Percentiles rank a stretch among this genome's conserved stretches.
phyloP scores from a whole-genome alignment of 2,329 filamentous ascomycete species.

The Mycosphaerella arachidis region DNA sequence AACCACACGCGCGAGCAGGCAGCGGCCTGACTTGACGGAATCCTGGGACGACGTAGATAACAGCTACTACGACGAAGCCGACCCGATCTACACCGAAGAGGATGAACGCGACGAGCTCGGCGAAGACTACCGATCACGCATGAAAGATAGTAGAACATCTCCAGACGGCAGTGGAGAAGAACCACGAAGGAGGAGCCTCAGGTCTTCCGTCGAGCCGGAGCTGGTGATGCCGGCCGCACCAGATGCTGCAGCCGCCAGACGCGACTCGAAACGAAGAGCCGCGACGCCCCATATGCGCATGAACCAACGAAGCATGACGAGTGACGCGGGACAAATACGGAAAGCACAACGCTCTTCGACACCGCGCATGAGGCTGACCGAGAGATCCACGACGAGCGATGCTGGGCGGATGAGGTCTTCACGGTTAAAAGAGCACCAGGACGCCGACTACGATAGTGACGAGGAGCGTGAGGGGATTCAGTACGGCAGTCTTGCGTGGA shows the following conservation, averaged over 20 bases:
- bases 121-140: constrained; percentile 18
- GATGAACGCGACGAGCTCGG: constrained; percentile 29
- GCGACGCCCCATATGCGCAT: constrained; percentile 28
- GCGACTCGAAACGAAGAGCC: constrained; percentile 12
- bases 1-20: background rate
- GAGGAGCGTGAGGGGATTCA: constrained; percentile 12
- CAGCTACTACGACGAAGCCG: constrained; percentile 18
- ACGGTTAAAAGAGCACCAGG: constrained; percentile 19
- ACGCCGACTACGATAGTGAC: constrained; percentile 24
- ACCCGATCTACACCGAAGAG: constrained; percentile 24
- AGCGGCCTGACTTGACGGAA: constrained; percentile 25
- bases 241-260: constrained; percentile 17
- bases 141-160: constrained; percentile 15
- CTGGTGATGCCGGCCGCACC: constrained; percentile 43
- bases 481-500: constrained; percentile 27
- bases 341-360: constrained; percentile 24
- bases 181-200: constrained; percentile 19
- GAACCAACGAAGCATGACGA: constrained; percentile 30
- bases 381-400: constrained; percentile 32
- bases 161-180: constrained; percentile 7
- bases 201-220: constrained; percentile 34
- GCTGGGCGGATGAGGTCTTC: constrained; percentile 21
- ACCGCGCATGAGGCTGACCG: constrained; percentile 22
- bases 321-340: constrained; percentile 26
- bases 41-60: constrained; percentile 33